phyloP scores from a whole-genome alignment of 139 green algal genomes.

The Auxenochlorella pyrenoidosa region DNA sequence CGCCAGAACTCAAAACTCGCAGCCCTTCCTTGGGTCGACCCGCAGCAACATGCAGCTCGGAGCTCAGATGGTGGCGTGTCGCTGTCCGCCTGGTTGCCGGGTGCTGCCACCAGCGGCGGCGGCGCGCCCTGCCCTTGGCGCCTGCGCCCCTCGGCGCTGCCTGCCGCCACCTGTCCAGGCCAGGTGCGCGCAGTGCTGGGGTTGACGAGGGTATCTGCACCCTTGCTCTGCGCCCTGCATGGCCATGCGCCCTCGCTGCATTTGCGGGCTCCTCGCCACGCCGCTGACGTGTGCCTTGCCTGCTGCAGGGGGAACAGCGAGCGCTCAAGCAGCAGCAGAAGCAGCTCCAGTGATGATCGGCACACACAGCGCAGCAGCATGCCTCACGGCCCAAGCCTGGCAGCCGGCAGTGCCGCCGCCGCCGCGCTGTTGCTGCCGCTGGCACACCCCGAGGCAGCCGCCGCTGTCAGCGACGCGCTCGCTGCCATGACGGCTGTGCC shows the following conservation, averaged over 20 bases:
- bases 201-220: background rate
- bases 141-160: background rate
- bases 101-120: background rate
- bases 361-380: background rate
- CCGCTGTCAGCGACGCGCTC: background rate
- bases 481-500: background rate
- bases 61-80: too few species aligned
- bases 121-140: background rate
- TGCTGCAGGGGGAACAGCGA: too few species aligned
- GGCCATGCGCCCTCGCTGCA: background rate
- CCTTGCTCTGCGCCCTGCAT: background rate
- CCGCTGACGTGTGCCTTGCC: too few species aligned
- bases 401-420: background rate
- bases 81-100: too few species aligned
- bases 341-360: background rate
- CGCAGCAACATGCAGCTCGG: too few species aligned
- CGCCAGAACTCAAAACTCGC: too few species aligned
- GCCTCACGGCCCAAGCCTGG: background rate
- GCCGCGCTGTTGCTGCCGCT: constrained; percentile 24
- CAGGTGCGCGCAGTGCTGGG: background rate
- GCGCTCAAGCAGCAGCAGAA: background rate
- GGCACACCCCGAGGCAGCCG: background rate
- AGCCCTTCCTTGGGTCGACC: too few species aligned
- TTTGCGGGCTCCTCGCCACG: background rate
- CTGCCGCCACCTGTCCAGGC: background rate